These are phyloP conservation scores for Urochloa ruziziensis DNA, from an alignment of 176 grass and related monocot species.

Conservation along the genomic window DNA sequence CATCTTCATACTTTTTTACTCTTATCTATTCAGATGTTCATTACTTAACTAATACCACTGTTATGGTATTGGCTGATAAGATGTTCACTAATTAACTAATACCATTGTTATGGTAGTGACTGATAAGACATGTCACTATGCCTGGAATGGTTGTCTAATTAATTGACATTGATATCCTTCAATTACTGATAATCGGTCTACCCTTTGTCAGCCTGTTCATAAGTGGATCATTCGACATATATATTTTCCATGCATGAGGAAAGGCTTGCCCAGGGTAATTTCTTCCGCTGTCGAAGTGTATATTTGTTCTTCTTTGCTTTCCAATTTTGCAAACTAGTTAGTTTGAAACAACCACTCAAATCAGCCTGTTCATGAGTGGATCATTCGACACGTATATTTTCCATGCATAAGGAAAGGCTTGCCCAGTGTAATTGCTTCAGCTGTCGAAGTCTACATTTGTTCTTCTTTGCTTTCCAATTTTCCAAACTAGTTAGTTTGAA, in stretches of 20 bases:
- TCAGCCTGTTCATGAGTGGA: slow-evolving; percentile 99
- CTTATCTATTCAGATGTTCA: background rate
- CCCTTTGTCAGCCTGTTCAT: slow-evolving; percentile 80
- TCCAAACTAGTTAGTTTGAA: background rate
- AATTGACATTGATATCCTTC: slow-evolving; percentile 12
- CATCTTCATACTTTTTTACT: background rate
- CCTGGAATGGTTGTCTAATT: slow-evolving; percentile 3
- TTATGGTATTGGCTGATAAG: background rate
- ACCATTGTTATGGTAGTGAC: too few relatives aligned
- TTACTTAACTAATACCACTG: slow-evolving; percentile 3
- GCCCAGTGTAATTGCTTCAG: slow-evolving; percentile 66
- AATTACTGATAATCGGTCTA: slow-evolving; percentile 33
- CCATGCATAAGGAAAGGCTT: slow-evolving; percentile 90
- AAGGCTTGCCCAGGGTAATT: slow-evolving; percentile 79
- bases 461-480: background rate
- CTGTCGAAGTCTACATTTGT: background rate
- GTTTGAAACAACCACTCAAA: background rate
- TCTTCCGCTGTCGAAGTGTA: slow-evolving; percentile 5
- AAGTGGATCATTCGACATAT: slow-evolving; percentile 92
- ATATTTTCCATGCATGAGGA: slow-evolving; percentile 93
- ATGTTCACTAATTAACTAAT: background rate
- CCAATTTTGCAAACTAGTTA: background rate
- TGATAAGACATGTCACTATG: background rate
- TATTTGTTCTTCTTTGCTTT: background rate
- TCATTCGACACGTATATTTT: slow-evolving; percentile 89